Evolutionary conservation across 2,329 filamentous ascomycete genomes (phyloP), one percentile per base, ranked within the genome.

Genomic region (Ophiosphaerella herpotricha): DNA sequence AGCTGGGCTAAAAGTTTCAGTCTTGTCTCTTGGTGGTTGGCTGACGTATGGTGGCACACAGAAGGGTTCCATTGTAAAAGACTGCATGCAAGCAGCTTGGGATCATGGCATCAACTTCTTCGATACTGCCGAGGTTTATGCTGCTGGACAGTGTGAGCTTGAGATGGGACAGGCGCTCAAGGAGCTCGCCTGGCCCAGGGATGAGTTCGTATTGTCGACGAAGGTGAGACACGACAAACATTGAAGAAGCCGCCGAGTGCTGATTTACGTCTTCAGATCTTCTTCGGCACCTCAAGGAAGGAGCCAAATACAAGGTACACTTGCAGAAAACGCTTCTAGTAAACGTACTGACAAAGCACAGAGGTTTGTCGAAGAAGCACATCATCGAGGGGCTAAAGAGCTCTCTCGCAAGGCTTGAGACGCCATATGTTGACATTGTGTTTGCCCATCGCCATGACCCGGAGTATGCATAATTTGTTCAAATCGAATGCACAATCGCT

Each of bases 371-470:
- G 48, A 74, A 72, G 66, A 80, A 80, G 73, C 78, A 80, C 68
- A 76, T 80, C 42, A 72, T 80, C n/a, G 78, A 86, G 71, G 83
- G 83, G 29, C 72, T 85, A 45, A 82, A 85, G 74, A 77, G 75
- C 66, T 83, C 78, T 2, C 71, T 85, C n/a, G 73, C 77, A 57
- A 78, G 85, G 24, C 77, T 89, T 43, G 78, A 85, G 63, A 78
- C 83, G 46, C 80, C 81, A n/a, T 90, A 89, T 63, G 85, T 87
- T 46, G 85, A 87, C 66, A 75, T 87, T 38, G 79, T 86, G 33
- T 82, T 85, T 46, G 83, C 84, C 3, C 84, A 87, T 69, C 77
- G 84, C 23, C 80, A 82, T 13, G 85, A 87, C 50, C 72, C 75
- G 39, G 73, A 72, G 72, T 74, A 64, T 14, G 64, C 43, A 7